A percentile compares a stretch with the other conserved stretches of the same genome.
Evolutionary conservation across 345 rosid genomes (phyloP).

Genomic region (Brassica carinata): DNA sequence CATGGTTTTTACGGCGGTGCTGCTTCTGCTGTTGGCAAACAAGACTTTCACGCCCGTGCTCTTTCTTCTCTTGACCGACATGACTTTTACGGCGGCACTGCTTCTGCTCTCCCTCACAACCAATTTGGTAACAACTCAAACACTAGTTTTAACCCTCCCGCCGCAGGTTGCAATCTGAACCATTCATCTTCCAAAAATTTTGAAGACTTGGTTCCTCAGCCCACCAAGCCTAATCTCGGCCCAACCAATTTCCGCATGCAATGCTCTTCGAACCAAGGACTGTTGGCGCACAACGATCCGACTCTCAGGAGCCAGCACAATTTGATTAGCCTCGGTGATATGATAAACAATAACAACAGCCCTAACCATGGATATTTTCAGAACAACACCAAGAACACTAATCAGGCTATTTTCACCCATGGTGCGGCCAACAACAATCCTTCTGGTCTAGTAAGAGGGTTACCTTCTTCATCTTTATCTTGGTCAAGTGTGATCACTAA

Average conservation of each 20-base stretch:
- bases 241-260: too few relatives aligned
- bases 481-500: constrained; percentile 22
- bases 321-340: constrained; percentile 25
- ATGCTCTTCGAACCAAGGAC: too few relatives aligned
- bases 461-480: constrained; percentile 49
- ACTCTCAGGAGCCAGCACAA: neutral
- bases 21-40: too few relatives aligned
- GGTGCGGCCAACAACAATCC: constrained; percentile 45
- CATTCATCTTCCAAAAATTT: constrained; percentile 23
- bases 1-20: too few relatives aligned
- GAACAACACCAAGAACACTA: constrained; percentile 32
- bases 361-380: constrained; percentile 59
- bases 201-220: neutral
- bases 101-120: too few relatives aligned
- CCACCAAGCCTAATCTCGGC: too few relatives aligned
- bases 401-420: constrained; percentile 58
- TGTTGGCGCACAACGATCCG: too few relatives aligned
- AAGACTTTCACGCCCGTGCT: too few relatives aligned
- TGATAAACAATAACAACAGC: constrained; percentile 11
- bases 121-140: constrained; percentile 10
- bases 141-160: constrained; percentile 22
- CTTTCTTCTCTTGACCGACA: neutral
- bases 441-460: constrained; percentile 56
- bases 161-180: constrained; percentile 21
- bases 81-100: too few relatives aligned